These are phyloP conservation scores for Aureobasidium pullulans DNA, from an alignment of 2,329 filamentous ascomycete species.

Conservation along the genomic window DNA sequence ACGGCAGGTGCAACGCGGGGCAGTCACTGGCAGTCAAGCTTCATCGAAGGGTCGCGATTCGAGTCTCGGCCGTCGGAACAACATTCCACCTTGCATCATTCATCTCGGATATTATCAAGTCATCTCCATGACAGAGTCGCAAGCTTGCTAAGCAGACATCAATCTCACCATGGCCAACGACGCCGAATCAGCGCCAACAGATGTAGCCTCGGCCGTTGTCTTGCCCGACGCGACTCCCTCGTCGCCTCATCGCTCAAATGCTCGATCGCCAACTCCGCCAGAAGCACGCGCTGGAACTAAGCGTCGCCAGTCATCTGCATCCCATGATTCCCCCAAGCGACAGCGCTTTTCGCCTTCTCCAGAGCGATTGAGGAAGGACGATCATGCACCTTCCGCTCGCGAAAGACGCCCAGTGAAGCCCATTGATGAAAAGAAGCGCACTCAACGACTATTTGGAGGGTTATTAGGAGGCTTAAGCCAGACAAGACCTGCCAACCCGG, in stretches of 20 bases:
- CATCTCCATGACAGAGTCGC: neutral
- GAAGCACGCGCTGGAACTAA: neutral
- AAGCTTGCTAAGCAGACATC: neutral
- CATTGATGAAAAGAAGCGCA: constrained; percentile 72
- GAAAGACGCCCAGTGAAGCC: constrained; percentile 1
- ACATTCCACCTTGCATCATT: neutral
- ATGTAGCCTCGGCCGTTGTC: constrained; percentile 6
- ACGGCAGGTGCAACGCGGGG: neutral
- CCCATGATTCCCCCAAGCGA: neutral
- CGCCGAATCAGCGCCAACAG: neutral
- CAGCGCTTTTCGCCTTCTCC: constrained; percentile 4
- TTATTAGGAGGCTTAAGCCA: constrained; percentile 40
- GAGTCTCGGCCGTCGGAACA: neutral
- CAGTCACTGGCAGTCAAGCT: neutral
- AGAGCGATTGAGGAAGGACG: neutral
- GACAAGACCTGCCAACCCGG: neutral
- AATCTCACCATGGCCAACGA: neutral
- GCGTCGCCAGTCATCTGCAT: constrained; percentile 1
- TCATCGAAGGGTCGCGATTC: neutral
- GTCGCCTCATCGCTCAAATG: neutral
- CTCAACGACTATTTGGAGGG: constrained; percentile 78
- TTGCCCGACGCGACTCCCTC: constrained; percentile 7
- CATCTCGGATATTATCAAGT: neutral
- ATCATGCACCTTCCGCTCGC: neutral
- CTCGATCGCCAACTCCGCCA: neutral